Evolutionary conservation across 2,329 filamentous ascomycete genomes (phyloP).

Genomic region (Lachnellula arida): DNA sequence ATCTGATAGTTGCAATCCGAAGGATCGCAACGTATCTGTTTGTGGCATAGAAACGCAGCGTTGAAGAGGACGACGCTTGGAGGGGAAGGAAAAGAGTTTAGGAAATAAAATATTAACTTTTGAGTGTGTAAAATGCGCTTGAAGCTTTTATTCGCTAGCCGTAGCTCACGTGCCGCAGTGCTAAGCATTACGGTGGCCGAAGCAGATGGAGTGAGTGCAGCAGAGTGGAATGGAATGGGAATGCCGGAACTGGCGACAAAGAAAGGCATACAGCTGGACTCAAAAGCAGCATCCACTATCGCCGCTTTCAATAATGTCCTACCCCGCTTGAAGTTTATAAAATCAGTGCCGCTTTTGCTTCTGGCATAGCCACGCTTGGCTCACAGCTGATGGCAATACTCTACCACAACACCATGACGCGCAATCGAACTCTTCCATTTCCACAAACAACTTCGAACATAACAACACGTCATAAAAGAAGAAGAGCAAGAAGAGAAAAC

Average conservation of each 20-base stretch:
- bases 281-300: background rate
- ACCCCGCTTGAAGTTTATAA: background rate
- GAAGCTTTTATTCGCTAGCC: conserved; percentile 5
- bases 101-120: background rate
- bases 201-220: too few relatives aligned
- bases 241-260: too few relatives aligned
- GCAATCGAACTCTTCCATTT: background rate
- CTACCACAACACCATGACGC: background rate
- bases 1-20: conserved; percentile 31
- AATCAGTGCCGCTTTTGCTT: background rate
- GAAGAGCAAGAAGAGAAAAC: too few relatives aligned
- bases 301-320: background rate
- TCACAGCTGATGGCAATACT: background rate
- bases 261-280: too few relatives aligned
- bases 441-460: background rate
- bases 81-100: conserved; percentile 34
- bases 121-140: conserved; percentile 3
- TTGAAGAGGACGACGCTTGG: conserved; percentile 80
- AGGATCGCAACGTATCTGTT: conserved; percentile 48
- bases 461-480: background rate
- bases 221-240: conserved; percentile 1
- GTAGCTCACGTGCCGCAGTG: background rate
- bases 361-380: background rate
- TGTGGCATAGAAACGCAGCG: conserved; percentile 96
- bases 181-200: background rate